Conservation (phyloP, 495 filamentous ascomycete species). For the Aspergillus diversus region DNA sequence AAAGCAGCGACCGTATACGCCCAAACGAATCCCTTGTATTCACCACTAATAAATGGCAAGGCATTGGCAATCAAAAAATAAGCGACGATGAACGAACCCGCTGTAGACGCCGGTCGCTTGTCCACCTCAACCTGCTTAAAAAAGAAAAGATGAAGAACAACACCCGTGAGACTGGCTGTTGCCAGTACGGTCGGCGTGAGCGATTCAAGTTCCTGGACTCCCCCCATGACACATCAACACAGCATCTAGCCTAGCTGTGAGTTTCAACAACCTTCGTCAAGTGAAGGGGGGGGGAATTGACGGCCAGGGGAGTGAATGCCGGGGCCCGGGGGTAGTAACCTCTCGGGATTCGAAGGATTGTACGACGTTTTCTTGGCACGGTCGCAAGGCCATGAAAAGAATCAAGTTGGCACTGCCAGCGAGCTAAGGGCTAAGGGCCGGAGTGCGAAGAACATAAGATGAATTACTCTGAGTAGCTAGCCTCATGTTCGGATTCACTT, state of each 20-base stretch:
- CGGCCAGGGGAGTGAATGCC: no score
- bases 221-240: neutral
- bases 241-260: neutral
- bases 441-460: no score
- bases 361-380: no score
- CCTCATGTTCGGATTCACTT: no score
- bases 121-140: constrained; percentile 9
- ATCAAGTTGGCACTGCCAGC: no score
- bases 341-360: no score
- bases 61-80: constrained; percentile 7
- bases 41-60: neutral
- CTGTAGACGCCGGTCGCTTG: constrained; percentile 1
- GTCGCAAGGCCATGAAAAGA: no score
- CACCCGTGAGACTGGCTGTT: constrained; percentile 10
- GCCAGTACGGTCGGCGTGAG: constrained; percentile 9
- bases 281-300: neutral
- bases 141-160: constrained; percentile 6
- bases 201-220: constrained; percentile 2
- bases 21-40: constrained; percentile 5
- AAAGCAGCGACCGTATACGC: neutral
- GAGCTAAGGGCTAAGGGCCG: no score
- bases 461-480: no score
- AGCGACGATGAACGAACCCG: neutral
- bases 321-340: no score
- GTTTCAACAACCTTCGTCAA: neutral